phyloP scores from a whole-genome alignment of 2,329 filamentous ascomycete species.

The Ophiostoma montium region DNA sequence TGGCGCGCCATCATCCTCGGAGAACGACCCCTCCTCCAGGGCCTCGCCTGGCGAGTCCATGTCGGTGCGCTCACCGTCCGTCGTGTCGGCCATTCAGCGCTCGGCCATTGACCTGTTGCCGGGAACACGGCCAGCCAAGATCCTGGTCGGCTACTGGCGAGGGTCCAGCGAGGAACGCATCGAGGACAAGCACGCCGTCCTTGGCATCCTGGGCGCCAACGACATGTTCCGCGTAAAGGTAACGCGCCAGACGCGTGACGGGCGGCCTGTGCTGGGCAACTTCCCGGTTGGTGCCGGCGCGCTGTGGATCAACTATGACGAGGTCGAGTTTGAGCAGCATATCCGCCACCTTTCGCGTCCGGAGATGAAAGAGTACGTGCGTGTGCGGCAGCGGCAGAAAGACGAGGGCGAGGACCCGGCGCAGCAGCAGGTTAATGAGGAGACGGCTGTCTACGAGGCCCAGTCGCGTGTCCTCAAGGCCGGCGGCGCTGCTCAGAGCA shows the following conservation, averaged over 20 bases:
- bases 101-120: constrained; percentile 28
- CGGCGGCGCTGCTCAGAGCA: constrained; percentile 13
- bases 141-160: constrained; percentile 46
- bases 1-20: background rate
- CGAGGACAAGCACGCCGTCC: constrained; percentile 45
- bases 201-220: constrained; percentile 46
- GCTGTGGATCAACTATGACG: constrained; percentile 48
- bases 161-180: constrained; percentile 33
- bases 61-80: constrained; percentile 9
- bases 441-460: constrained; percentile 36
- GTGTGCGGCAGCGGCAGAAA: constrained; percentile 44
- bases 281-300: constrained; percentile 46
- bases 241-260: constrained; percentile 44
- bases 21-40: background rate
- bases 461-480: constrained; percentile 19
- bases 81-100: constrained; percentile 11
- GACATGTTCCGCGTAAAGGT: constrained; percentile 53
- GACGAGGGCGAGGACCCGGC: constrained; percentile 36
- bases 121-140: constrained; percentile 41
- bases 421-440: constrained; percentile 35
- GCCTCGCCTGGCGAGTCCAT: background rate
- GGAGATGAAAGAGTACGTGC: constrained; percentile 50
- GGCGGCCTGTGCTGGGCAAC: constrained; percentile 42
- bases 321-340: constrained; percentile 44
- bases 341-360: constrained; percentile 34